phyloP scores from a whole-genome alignment of 345 rosid species.

The Salix dunnii region DNA sequence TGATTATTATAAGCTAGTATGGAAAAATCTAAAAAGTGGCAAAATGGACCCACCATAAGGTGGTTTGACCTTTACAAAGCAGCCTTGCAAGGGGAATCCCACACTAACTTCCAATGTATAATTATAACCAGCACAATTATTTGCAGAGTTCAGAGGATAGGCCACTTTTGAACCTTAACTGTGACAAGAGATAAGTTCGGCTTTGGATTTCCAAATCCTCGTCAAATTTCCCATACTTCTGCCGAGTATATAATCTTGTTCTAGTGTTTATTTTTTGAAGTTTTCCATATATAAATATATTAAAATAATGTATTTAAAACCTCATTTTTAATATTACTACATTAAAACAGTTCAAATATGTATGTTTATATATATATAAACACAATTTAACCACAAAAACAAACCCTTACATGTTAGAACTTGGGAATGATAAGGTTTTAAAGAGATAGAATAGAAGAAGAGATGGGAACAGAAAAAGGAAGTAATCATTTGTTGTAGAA shows the following conservation, averaged over 20 bases:
- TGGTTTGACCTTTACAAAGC: not conserved
- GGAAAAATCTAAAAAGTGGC: not conserved
- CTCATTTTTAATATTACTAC: too few species aligned
- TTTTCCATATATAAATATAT: too few species aligned
- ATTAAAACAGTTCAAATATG: too few species aligned
- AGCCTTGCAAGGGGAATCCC: not conserved
- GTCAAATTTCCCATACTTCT: not conserved
- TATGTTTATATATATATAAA: too few species aligned
- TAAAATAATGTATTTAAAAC: too few species aligned
- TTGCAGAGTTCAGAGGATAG: not conserved
- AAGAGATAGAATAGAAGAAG: not conserved
- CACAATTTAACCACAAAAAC: too few species aligned
- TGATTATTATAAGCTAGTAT: not conserved
- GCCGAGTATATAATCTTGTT: too few species aligned
- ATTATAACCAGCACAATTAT: not conserved
- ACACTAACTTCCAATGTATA: not conserved
- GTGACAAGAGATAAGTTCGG: conserved; percentile 4
- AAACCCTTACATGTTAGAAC: not conserved
- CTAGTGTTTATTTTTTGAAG: too few species aligned
- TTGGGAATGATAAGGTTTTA: not conserved
- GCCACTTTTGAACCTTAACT: not conserved
- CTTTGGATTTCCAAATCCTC: not conserved
- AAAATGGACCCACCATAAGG: not conserved
- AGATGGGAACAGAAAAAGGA: not conserved
- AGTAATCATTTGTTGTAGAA: not conserved